Conservation (phyloP, 2,329 filamentous ascomycete genomes). For the Tolypocladium tropicale region DNA sequence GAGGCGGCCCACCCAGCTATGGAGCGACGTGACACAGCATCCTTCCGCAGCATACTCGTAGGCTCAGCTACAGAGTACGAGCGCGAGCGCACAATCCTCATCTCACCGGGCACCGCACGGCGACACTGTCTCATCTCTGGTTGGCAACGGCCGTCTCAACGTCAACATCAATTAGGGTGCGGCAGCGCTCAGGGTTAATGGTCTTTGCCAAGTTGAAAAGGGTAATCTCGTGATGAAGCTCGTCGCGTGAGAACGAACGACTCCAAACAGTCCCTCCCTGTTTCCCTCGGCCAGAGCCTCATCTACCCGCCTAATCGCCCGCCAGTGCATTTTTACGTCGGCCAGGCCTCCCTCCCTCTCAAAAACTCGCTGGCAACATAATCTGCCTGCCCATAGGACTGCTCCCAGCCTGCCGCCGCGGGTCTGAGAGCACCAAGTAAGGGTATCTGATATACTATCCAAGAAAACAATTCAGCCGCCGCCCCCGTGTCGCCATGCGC, state of each 20-base stretch:
- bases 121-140: too few species aligned
- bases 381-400: not conserved
- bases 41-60: not conserved
- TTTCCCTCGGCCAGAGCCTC: not conserved
- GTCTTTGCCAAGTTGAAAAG: not conserved
- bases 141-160: too few species aligned
- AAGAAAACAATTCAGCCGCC: not conserved
- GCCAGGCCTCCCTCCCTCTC: not conserved
- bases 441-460: not conserved
- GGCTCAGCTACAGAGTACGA: too few species aligned
- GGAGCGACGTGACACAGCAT: not conserved
- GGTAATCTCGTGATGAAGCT: not conserved
- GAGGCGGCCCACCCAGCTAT: not conserved
- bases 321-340: not conserved
- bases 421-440: not conserved
- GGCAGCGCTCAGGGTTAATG: not conserved
- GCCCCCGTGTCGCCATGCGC: too few species aligned
- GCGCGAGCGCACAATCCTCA: too few species aligned
- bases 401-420: not conserved
- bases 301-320: not conserved
- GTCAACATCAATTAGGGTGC: not conserved
- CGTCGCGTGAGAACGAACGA: not conserved
- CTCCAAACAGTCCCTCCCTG: not conserved
- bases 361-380: not conserved
- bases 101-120: too few species aligned